Conservation (phyloP, 1,284 basidiomycete genomes). For the Stygiomarasmius scandens region DNA sequence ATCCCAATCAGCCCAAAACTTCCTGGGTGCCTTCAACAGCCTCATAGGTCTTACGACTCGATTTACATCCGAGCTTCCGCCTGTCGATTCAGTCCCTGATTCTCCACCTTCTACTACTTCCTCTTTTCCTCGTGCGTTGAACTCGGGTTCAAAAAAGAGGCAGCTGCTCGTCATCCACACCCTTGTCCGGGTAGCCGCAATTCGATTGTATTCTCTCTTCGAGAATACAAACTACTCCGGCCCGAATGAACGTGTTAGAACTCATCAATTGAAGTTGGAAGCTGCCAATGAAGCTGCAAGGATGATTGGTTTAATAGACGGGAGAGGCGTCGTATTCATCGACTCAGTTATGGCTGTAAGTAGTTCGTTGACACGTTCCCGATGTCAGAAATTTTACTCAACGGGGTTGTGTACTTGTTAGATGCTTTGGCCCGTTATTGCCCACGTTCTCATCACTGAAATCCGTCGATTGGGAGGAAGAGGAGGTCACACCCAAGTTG, state of each 20-base stretch:
- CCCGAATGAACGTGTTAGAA: background rate
- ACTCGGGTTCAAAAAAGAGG: background rate
- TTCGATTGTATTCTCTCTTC: constrained; percentile 9
- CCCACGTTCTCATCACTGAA: background rate
- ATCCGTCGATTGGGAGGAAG: background rate
- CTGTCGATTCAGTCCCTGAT: background rate
- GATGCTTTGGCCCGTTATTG: background rate
- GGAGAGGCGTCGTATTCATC: background rate
- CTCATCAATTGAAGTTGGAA: constrained; percentile 8
- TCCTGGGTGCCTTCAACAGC: background rate
- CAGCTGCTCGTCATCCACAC: constrained; percentile 12
- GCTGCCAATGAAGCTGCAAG: constrained; percentile 7
- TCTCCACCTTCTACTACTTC: constrained; percentile 10
- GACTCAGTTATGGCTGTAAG: constrained; percentile 15
- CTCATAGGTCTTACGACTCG: background rate
- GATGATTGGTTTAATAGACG: background rate
- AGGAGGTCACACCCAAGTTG: background rate
- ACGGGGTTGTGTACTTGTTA: background rate
- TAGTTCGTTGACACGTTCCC: background rate
- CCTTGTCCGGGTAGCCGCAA: constrained; percentile 7
- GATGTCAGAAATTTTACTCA: no score
- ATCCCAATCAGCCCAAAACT: background rate
- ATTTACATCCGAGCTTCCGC: constrained; percentile 4
- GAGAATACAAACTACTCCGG: constrained; percentile 6
- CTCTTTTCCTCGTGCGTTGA: background rate